These are phyloP conservation scores for Moniliophthora roreri DNA, from an alignment of 1,284 basidiomycete genomes.

Conservation along the genomic window DNA sequence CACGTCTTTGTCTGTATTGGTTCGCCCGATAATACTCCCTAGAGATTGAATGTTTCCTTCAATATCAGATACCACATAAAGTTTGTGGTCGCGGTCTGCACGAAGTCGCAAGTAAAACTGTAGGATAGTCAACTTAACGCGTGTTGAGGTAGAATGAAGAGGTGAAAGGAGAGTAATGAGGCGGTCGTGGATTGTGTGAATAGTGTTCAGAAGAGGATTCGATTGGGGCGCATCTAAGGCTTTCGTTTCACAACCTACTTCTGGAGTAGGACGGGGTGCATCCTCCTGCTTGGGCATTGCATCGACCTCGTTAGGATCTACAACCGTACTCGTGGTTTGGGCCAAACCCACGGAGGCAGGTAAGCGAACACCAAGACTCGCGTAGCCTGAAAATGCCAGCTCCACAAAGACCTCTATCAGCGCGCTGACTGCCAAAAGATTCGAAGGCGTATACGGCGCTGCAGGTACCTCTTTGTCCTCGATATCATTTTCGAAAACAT, in stretches of 20 bases:
- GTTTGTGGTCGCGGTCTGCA: slow-evolving; percentile 87
- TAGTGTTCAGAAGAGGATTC: neutral
- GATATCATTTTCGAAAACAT: neutral
- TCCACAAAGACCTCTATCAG: no score
- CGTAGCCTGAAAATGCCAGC: no score
- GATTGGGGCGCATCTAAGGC: no score
- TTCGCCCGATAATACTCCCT: slow-evolving; percentile 54
- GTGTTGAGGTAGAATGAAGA: slow-evolving; percentile 13
- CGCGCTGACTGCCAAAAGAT: no score
- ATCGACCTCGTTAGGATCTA: no score
- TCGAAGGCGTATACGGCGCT: no score
- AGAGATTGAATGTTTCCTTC: slow-evolving; percentile 53
- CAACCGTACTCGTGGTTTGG: no score
- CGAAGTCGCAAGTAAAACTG: slow-evolving; percentile 91
- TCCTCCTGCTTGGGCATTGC: no score
- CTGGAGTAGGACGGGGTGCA: no score
- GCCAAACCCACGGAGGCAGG: no score
- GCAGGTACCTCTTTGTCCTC: neutral
- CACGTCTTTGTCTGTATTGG: slow-evolving; percentile 3
- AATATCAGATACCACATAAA: slow-evolving; percentile 62
- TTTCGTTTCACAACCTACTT: no score
- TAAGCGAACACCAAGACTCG: no score
- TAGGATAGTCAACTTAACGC: slow-evolving; percentile 72
- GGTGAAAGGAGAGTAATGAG: neutral
- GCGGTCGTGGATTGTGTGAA: neutral